Evolutionary conservation across 345 rosid species (phyloP), one percentile per base, ranked within the genome.

Genomic region (Sonneratia caseolaris): DNA sequence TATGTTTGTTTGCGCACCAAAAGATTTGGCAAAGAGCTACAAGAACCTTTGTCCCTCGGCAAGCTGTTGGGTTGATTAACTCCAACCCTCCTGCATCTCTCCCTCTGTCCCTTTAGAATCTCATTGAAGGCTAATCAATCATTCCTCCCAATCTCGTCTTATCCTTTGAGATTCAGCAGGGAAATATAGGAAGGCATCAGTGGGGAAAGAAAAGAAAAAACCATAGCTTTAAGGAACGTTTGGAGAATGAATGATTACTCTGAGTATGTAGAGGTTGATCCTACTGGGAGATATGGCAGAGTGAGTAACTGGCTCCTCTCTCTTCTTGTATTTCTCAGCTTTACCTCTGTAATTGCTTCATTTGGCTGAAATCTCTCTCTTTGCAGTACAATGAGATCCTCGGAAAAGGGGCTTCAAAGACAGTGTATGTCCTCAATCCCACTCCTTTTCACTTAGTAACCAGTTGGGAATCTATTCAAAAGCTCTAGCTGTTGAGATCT

Each of bases 351-450:
- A 9, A 36, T 43, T 4, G 56, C 3, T 70, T 62, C 5, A 22
- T 70, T 76, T 43, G 40, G 37, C 61, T 64, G 16, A 70, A 9
- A 73, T 61, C 22, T 18, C 61, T 22, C 71, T 67, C 68, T 61
- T 68, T 82, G 81, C 87, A 92, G 99, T 95, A 92, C 79, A 80
- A 81, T 82, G 99, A 95, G 78, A 82, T 95, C 74, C 89, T 95
- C 55, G 99, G 99, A 51, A 92, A 86, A 84, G 99, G 99, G 76
- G 94, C 99, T 86, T 92, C 97, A 67, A 95, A 95, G 87, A 95
- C 80, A 22, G 99, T 95, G 99, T 95, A 88, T 75, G 88, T 42
- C 51, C 51, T 61, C 68, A 40, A 75, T 83, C 51, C 8, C 8
- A 47, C 51, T 8, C 51, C 14, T 47, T 47, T 47, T 47, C 51